These are phyloP conservation scores for Mortierella sp. DNA, from an alignment of 371 early-diverging fungal species.

Conservation along the genomic window DNA sequence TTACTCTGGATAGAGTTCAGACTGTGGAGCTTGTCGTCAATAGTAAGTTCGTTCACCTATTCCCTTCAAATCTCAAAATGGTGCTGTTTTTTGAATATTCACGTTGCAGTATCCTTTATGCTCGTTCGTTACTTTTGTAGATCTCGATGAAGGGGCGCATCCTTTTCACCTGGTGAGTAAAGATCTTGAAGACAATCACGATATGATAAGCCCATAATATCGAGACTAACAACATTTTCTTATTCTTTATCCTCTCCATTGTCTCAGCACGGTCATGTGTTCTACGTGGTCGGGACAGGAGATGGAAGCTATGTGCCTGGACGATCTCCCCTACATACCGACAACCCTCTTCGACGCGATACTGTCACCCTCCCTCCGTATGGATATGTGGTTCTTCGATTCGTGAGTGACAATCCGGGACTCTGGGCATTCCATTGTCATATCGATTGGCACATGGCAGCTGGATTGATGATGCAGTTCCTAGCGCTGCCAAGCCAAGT, in stretches of 20 bases:
- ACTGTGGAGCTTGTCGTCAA: slow-evolving; percentile 14
- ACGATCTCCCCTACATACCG: slow-evolving; percentile 6
- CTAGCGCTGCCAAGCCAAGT: slow-evolving; percentile 4
- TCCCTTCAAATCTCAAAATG: neutral
- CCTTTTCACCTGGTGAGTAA: slow-evolving; percentile 18
- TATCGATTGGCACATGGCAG: slow-evolving; percentile 75
- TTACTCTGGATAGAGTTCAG: neutral
- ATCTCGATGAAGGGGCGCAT: slow-evolving; percentile 21
- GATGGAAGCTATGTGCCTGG: slow-evolving; percentile 12
- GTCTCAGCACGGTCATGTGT: slow-evolving; percentile 19
- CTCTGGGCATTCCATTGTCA: slow-evolving; percentile 85
- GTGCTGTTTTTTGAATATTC: no score
- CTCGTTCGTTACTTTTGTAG: neutral
- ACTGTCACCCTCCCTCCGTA: slow-evolving; percentile 65
- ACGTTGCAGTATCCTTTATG: no score
- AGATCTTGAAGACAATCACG: no score
- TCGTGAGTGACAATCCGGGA: slow-evolving; percentile 81
- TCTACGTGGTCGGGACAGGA: slow-evolving; percentile 16
- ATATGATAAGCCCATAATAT: no score
- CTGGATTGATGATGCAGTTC: slow-evolving; percentile 61
- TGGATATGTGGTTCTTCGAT: slow-evolving; percentile 70
- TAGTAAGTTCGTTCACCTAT: neutral
- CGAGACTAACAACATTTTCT: no score
- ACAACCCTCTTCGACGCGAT: slow-evolving; percentile 74
- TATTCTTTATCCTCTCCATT: no score